Conservation (phyloP, 306 rosid species). For the Lablab purpureus region DNA sequence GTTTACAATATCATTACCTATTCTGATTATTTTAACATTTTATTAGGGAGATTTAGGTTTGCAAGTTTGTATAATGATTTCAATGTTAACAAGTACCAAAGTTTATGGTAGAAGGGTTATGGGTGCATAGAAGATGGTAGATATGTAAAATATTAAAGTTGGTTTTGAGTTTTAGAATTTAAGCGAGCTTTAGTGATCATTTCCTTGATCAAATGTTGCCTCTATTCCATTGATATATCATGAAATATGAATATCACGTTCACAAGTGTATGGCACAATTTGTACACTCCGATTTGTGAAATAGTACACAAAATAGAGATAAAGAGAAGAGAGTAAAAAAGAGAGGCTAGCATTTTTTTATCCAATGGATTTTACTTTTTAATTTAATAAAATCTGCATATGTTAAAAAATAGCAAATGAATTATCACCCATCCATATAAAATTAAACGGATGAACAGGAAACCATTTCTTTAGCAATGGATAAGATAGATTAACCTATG, state of each 20-base stretch:
- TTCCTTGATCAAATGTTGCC: background rate
- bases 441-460: no score
- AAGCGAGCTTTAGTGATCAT: background rate
- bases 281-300: background rate
- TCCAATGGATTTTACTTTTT: no score
- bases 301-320: no score
- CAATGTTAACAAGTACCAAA: background rate
- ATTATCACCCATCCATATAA: no score
- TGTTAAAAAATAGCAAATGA: no score
- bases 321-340: no score
- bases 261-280: background rate
- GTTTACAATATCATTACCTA: constrained; percentile 23
- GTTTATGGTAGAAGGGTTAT: background rate
- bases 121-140: background rate
- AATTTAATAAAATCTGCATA: no score
- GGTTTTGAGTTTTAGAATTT: background rate
- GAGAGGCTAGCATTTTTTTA: no score
- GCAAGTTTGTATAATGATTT: constrained; percentile 1
- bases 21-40: constrained; percentile 11
- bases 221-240: background rate
- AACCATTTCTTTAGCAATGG: no score
- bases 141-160: background rate
- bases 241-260: background rate
- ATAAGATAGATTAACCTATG: no score
- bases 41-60: constrained; percentile 13